phyloP scores from a whole-genome alignment of 1,284 basidiomycete genomes.

The Paramarasmius palmivorus region DNA sequence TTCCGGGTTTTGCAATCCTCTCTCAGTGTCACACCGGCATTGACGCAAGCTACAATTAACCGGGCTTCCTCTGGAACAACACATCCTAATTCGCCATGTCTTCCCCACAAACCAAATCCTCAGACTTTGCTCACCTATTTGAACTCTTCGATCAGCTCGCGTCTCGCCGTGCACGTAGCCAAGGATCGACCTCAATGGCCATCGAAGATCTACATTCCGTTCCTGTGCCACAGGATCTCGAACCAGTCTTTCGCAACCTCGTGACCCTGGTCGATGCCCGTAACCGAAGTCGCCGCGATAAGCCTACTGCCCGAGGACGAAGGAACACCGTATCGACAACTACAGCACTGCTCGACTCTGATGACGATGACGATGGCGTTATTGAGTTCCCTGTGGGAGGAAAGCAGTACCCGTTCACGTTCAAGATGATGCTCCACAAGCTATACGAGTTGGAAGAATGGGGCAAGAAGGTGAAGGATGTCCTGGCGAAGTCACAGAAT shows the following conservation, averaged over 20 bases:
- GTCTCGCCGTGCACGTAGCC: conserved; percentile 31
- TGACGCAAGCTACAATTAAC: background rate
- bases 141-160: conserved; percentile 55
- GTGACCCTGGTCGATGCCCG: conserved; percentile 34
- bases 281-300: conserved; percentile 14
- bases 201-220: conserved; percentile 31
- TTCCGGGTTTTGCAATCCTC: too few relatives aligned
- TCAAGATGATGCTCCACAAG: conserved; percentile 65
- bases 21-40: background rate
- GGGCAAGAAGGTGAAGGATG: conserved; percentile 54
- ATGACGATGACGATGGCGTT: conserved; percentile 25
- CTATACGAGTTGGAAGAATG: conserved; percentile 64
- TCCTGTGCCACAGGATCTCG: conserved; percentile 43
- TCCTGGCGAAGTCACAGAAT: conserved; percentile 51
- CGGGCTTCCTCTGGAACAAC: background rate
- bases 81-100: background rate
- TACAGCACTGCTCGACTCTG: conserved; percentile 16
- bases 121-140: conserved; percentile 54
- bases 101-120: conserved; percentile 31
- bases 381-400: conserved; percentile 41
- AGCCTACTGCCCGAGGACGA: conserved; percentile 20
- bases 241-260: conserved; percentile 44
- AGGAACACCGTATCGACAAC: conserved; percentile 30
- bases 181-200: conserved; percentile 17
- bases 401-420: conserved; percentile 56